Evolutionary conservation across 306 rosid genomes (phyloP).

Genomic region (Cotoneaster glaucophyllus): DNA sequence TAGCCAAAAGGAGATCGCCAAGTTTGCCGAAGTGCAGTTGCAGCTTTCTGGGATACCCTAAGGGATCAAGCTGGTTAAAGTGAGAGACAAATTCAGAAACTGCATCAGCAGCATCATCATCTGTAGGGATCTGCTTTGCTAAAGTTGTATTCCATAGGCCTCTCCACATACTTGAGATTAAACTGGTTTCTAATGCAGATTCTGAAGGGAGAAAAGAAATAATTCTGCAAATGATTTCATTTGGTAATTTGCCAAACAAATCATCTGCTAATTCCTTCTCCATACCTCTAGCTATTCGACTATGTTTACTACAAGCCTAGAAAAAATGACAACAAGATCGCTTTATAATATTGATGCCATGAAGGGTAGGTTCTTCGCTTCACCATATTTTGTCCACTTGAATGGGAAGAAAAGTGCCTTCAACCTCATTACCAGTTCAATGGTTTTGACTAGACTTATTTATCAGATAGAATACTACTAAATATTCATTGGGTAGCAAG

Average conservation of each 20-base stretch:
- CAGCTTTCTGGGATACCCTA: slow-evolving; percentile 50
- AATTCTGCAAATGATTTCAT: slow-evolving; percentile 47
- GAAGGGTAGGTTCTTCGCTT: background rate
- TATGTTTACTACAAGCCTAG: background rate
- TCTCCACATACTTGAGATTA: slow-evolving; percentile 64
- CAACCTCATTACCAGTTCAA: too few relatives aligned
- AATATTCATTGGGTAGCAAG: background rate
- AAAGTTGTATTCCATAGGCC: slow-evolving; percentile 46
- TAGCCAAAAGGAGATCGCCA: slow-evolving; percentile 34
- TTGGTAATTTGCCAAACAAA: slow-evolving; percentile 23
- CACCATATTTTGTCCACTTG: too few relatives aligned
- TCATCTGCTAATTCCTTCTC: background rate
- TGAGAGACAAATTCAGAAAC: slow-evolving; percentile 27
- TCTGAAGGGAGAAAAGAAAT: slow-evolving; percentile 63
- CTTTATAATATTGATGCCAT: background rate
- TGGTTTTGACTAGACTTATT: background rate
- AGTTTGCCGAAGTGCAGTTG: slow-evolving; percentile 38
- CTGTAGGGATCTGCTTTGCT: slow-evolving; percentile 25
- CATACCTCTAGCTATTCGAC: background rate
- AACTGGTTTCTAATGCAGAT: slow-evolving; percentile 50
- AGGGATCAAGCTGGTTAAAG: slow-evolving; percentile 44
- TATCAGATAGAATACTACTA: background rate
- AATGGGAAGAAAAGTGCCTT: too few relatives aligned
- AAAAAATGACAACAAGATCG: background rate
- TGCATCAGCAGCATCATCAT: slow-evolving; percentile 25